Base-by-base conservation (phyloP, 2,329 filamentous ascomycete genomes). In the Tolypocladium pustulatum region DNA sequence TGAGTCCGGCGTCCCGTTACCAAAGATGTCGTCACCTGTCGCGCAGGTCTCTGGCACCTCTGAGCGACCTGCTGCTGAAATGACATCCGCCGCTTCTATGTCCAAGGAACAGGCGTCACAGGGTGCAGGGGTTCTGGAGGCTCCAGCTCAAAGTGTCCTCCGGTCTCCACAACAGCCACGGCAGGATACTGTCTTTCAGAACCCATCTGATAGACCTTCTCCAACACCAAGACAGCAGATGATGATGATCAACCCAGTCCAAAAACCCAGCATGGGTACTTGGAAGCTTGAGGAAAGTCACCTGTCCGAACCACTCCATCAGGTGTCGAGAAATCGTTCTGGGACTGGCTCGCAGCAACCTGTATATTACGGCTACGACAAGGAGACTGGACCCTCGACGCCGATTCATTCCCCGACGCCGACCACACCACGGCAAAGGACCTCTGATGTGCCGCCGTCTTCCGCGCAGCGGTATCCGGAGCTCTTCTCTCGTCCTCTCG, bases 251-350 rank as follows among this genome's bases (percentile, higher is more conserved):
- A 77, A 76, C 46, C 72, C 75, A 12, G 67, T 76, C 9, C 73
- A 76, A 38, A 72, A 65, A 34, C 70, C 78, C 3, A 74, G 75
- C 32, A 75, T 74, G n/a, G 76, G 75, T 0, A 72, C 73, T 22
- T 84, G 81, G 81, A 80, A 77, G 55, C 68, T 81, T 7, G 75
- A 83, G 61, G 80, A 83, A 68, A 84, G 81, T 12, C 75, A 80
- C 59, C 70, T 84, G 40, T 69, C 76, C 1, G 76, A 81, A 61
- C 82, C 82, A 32, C 71, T 83, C 22, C 70, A 74, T 57, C 59
- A 61, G 4, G 65, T 71, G 3, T 64, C 67, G 12, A 70, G 69
- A 56, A 72, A 72, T 55, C 70, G 72, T 25, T 65, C 71, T 27
- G 70, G 67, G 22, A 70, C 69, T 2, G 61, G 61, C 54, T 67